Base-by-base conservation (phyloP, 2,329 filamentous ascomycete species). In the Cercospora berteroae region DNA sequence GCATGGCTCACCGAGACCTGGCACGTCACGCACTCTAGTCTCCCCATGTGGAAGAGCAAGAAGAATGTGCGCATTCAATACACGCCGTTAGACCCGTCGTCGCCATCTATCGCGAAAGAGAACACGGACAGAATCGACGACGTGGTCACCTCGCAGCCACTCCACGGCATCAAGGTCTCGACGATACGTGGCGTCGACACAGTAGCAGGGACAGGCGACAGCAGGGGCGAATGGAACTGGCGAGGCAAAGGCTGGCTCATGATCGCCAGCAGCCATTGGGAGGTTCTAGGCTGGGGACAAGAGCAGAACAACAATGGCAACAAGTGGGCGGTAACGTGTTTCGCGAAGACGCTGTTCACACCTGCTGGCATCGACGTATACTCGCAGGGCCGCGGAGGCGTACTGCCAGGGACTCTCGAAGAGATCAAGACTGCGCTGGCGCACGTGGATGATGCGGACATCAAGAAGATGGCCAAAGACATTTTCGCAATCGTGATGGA, bases 1-100 rank as follows among this genome's bases (percentile, higher is more conserved):
- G 79, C 84, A 66, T 91, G 86, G 84, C 85, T 93, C 56, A 79
- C 83, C 62, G 83, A 88, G 68, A 90, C 87, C 67, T 93, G 90
- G 90, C 81, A 86, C 73, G 89, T 93, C 65, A 91, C 90, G 10
- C 89, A 93, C 80, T 91, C 88, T 4, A 92, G 90, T 5, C 86
- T 93, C 10, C 81, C 86, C 70, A 93, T 95, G 90, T 96, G 92
- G 92, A 88, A 88, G 73, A 85, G 86, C 57, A 89, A 90, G 63
- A 89, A 88, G 77, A 95, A 95, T 79, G 91, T 96, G 13, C 85
- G 86, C 74, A 94, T 96, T 77, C 90, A 88, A 36, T 96, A 96
- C 83, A 86, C 80, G 9, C 78, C 84, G 0, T 83, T 91, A 8
- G 66, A 74, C 63, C 78, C 60, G 31, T 78, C 66, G 64, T 78